Evolutionary conservation across 23 red algal species (phyloP).

Genomic region (Gracilaria domingensis): DNA sequence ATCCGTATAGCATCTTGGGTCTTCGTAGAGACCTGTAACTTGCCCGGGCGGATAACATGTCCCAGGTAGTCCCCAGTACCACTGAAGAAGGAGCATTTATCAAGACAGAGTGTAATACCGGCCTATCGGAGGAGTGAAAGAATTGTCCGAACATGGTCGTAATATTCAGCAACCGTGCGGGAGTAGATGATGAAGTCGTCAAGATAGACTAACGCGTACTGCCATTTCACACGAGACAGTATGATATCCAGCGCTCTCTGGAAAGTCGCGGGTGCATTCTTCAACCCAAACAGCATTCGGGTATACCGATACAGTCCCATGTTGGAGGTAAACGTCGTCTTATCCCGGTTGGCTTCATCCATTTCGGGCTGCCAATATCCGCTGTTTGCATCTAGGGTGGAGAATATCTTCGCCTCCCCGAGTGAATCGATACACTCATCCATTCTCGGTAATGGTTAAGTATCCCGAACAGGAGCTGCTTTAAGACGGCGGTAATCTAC

Average conservation of each 20-base stretch:
- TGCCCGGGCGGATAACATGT: conserved; percentile 47
- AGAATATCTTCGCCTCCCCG: conserved; percentile 19
- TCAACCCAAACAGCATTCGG: conserved; percentile 2
- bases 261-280: conserved; percentile 4
- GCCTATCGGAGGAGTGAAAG: conserved; percentile 5
- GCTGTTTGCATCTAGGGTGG: conserved; percentile 13
- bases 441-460: conserved; percentile 31
- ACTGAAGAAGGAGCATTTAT: conserved; percentile 49
- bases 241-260: conserved; percentile 45
- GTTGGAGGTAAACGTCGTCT: conserved; percentile 12
- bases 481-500: conserved; percentile 5
- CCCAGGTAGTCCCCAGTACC: conserved; percentile 42
- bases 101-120: conserved; percentile 13
- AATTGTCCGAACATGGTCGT: conserved; percentile 7
- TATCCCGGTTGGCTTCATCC: conserved; percentile 20
- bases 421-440: conserved; percentile 37
- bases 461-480: background rate
- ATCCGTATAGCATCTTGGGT: background rate
- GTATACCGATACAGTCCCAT: background rate
- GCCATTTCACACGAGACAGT: conserved; percentile 17
- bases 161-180: background rate
- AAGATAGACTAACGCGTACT: conserved; percentile 35
- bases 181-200: conserved; percentile 60
- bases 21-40: background rate
- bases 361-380: conserved; percentile 27